Conservation (phyloP, 257 asterid genomes). For the Galeopsis tetrahit region DNA sequence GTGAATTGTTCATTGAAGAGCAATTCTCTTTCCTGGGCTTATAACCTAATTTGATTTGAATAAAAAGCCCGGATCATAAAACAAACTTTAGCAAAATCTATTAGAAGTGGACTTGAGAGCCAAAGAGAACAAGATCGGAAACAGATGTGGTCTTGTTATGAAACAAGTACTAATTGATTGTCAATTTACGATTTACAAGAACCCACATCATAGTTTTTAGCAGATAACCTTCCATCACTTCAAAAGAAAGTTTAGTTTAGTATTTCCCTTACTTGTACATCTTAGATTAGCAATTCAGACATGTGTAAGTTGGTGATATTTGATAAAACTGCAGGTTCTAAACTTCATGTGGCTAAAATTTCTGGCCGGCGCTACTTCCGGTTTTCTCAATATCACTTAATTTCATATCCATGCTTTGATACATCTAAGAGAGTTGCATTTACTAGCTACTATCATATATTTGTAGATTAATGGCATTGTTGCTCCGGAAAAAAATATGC, state of each 20-base stretch:
- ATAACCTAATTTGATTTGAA: conserved; percentile 23
- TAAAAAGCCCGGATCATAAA: conserved; percentile 5
- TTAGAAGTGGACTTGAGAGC: conserved; percentile 23
- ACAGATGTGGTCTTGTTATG: conserved; percentile 25
- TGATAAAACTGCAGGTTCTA: conserved; percentile 70
- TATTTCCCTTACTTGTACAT: neutral
- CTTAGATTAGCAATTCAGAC: conserved; percentile 7
- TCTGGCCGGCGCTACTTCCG: conserved; percentile 95
- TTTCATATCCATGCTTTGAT: conserved; percentile 22
- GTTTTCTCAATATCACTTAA: conserved; percentile 31
- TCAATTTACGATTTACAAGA: conserved; percentile 22
- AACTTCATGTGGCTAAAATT: conserved; percentile 99
- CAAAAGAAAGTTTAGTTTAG: neutral
- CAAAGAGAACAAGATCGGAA: neutral
- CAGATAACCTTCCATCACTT: conserved; percentile 10
- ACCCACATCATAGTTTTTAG: conserved; percentile 11
- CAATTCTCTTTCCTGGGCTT: neutral
- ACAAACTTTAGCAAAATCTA: neutral
- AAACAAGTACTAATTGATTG: neutral
- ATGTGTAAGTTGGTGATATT: conserved; percentile 15
- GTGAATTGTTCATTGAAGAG: conserved; percentile 10
- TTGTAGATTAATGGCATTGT: conserved; percentile 90
- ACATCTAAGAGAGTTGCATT: conserved; percentile 23
- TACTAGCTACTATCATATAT: conserved; percentile 26
- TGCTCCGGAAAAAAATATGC: conserved; percentile 95